Base-by-base conservation (phyloP, 495 filamentous ascomycete species). In the Aspergillus biplanus region DNA sequence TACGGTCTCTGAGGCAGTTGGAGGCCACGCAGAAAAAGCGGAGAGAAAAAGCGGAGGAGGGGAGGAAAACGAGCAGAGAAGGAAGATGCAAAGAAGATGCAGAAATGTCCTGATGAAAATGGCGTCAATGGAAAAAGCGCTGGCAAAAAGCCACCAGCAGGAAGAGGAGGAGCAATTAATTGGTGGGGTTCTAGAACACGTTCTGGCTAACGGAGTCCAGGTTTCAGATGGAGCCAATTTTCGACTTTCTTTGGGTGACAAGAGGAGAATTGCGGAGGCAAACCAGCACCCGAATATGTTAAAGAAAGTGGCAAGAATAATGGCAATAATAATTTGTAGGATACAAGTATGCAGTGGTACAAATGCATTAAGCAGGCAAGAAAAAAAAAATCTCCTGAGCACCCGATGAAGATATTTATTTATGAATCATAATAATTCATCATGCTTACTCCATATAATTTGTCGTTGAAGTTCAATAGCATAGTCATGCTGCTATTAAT, bases 401-500 rank as follows among this genome's bases (percentile, higher is more conserved):
- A 6, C 39, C 39, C n/a, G 47, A 50, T 6, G 47, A 27, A 50
- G 39, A 27, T 27, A 27, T 27, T 27, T 44, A 12, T 44, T 44
- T 44, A 4, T 6, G n/a, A 12, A 6, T 8, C n/a, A 44, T 44
- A 12, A 12, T 44, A 44, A 44, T 44, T 44, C 34, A 56, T 18
- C 21, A 27, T 27, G 21, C 2, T 27, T 27, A 27, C 21, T 27
- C 21, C 21, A 27, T 27, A 27, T 27, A 27, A 27, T 27, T 2
- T 1, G n/a, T n/a, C n/a, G 39, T 15, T 27, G 32, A 57, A 21
- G 56, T 44, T 63, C 46, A 52, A 52, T 56, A 44, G 53, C 33
- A 52, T 56, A 44, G 53, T 44, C 16, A 7, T 57, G 61, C 16
- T 57, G 46, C 61, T 63, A 63, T 63, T 63, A 57, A 57, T 63